Evolutionary conservation across 2,329 filamentous ascomycete species (phyloP).

Genomic region (Escovopsis sp.): DNA sequence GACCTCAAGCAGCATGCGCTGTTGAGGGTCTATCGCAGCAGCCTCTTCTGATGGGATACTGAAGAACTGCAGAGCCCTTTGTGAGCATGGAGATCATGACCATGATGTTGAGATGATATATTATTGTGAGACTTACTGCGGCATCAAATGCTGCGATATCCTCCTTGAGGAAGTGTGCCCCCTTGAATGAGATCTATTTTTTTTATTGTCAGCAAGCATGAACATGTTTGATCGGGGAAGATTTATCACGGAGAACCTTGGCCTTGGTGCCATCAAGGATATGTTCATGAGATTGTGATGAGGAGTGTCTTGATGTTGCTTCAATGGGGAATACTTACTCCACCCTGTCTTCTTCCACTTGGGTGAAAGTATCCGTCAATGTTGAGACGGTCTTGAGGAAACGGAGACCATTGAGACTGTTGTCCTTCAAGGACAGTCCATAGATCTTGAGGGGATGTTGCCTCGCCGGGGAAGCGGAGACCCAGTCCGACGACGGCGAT

Average conservation of each 20-base stretch:
- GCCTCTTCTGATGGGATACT: slow-evolving; percentile 34
- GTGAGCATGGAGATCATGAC: background rate
- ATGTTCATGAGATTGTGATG: background rate
- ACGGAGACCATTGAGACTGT: slow-evolving; percentile 33
- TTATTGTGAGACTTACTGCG: slow-evolving; percentile 21
- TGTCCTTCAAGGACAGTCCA: slow-evolving; percentile 33
- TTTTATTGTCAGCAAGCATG: too few relatives aligned
- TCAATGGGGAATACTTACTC: slow-evolving; percentile 19
- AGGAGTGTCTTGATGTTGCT: background rate
- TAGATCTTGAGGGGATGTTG: slow-evolving; percentile 26
- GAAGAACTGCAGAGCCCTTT: slow-evolving; percentile 28
- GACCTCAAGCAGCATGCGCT: slow-evolving; percentile 35
- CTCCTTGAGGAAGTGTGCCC: slow-evolving; percentile 35
- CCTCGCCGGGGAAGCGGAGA: slow-evolving; percentile 36
- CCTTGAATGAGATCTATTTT: slow-evolving; percentile 29
- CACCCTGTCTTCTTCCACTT: slow-evolving; percentile 32
- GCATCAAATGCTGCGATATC: slow-evolving; percentile 34
- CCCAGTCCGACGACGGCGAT: slow-evolving; percentile 38
- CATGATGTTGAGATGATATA: background rate
- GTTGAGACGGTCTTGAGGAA: slow-evolving; percentile 34
- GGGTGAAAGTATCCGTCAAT: slow-evolving; percentile 40
- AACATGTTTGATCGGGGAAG: too few relatives aligned
- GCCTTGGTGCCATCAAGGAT: too few relatives aligned
- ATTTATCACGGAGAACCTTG: too few relatives aligned
- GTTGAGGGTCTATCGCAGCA: slow-evolving; percentile 37